Conservation (phyloP, 2,329 filamentous ascomycete species). For the Juglanconis juglandina region DNA sequence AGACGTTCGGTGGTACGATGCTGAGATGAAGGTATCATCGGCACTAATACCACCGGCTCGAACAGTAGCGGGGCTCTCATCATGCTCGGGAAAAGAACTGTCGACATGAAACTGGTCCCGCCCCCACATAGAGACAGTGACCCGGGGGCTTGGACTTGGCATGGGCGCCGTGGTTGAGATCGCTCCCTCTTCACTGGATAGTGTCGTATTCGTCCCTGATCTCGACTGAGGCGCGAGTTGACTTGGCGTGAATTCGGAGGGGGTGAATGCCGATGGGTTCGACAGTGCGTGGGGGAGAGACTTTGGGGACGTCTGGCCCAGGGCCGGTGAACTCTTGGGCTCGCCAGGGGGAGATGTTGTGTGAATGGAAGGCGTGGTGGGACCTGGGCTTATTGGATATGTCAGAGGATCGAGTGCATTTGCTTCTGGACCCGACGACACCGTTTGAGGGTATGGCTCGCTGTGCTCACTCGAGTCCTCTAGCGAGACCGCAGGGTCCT, state of each 20-base stretch:
- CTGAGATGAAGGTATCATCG: slow-evolving; percentile 30
- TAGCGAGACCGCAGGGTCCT: slow-evolving; percentile 26
- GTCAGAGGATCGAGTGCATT: slow-evolving; percentile 24
- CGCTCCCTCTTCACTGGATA: slow-evolving; percentile 49
- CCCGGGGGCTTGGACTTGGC: slow-evolving; percentile 48
- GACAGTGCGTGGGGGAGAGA: slow-evolving; percentile 42
- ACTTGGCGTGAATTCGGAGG: slow-evolving; percentile 29
- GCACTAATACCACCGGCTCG: slow-evolving; percentile 31
- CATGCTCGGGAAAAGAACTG: slow-evolving; percentile 32
- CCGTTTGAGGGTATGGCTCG: slow-evolving; percentile 1
- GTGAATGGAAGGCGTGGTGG: slow-evolving; percentile 44
- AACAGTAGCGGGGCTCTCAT: slow-evolving; percentile 34
- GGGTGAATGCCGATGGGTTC: slow-evolving; percentile 34
- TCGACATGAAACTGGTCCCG: slow-evolving; percentile 35
- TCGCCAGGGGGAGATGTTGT: slow-evolving; percentile 40
- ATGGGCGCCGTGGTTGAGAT: slow-evolving; percentile 38
- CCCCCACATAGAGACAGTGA: slow-evolving; percentile 56
- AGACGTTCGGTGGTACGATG: slow-evolving; percentile 19
- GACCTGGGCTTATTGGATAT: slow-evolving; percentile 50
- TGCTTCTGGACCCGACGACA: slow-evolving; percentile 8
- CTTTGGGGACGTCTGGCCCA: slow-evolving; percentile 26
- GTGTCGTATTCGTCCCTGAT: slow-evolving; percentile 46
- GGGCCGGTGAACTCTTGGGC: slow-evolving; percentile 25
- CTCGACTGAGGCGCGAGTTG: slow-evolving; percentile 41
- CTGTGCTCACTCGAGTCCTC: slow-evolving; percentile 9